Conservation (phyloP, 257 asterid species). For the Solanum ossicruentum region DNA sequence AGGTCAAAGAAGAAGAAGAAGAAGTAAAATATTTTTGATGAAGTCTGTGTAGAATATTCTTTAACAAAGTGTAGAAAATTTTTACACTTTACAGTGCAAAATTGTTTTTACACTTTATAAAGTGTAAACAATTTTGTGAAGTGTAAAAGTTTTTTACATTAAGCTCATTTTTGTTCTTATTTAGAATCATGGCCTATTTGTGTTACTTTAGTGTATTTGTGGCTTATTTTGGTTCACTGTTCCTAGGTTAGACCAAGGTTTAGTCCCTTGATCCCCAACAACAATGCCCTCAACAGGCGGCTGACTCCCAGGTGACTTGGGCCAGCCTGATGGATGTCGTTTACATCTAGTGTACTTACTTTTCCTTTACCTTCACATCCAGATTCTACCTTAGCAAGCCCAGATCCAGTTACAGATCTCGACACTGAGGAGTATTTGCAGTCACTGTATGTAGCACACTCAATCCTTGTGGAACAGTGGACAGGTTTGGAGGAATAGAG, state of each 20-base stretch:
- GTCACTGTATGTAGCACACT: not conserved
- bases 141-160: no score
- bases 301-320: not conserved
- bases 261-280: not conserved
- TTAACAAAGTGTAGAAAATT: no score
- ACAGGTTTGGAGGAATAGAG: not conserved
- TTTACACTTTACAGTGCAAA: no score
- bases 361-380: not conserved
- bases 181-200: no score
- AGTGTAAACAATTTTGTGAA: no score
- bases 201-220: no score
- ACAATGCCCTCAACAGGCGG: not conserved
- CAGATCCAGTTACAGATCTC: not conserved
- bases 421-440: not conserved
- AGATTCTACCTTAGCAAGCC: not conserved
- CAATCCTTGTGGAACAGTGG: not conserved
- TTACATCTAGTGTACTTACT: not conserved
- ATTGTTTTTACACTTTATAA: no score
- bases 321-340: not conserved
- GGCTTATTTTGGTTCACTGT: no score
- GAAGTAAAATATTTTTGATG: no score
- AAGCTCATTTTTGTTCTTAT: no score
- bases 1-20: no score
- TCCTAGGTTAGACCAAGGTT: not conserved
- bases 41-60: no score